Evolutionary conservation across 176 grass and related monocot species (phyloP), one percentile per base, ranked within the genome.

Genomic region (Oryza brachyantha): DNA sequence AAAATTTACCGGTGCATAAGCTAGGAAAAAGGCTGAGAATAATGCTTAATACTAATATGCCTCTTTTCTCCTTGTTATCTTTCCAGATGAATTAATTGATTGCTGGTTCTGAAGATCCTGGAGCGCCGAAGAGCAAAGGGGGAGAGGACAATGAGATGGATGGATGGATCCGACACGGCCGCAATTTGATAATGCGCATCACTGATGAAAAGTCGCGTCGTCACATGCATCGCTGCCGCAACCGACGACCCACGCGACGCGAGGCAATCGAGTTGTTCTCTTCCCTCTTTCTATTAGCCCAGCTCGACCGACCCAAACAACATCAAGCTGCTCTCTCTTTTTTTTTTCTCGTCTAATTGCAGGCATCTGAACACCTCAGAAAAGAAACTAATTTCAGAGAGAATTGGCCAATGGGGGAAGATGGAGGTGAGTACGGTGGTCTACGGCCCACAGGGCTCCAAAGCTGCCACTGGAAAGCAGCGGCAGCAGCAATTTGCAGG

Each of bases 241-340:
- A 80, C 70, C 86, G 76, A 84, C 86, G 76, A 63, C 81, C 35
- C 81, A 84, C 55, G 81, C 76, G 86, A 69, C 61, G 69, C 76
- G 86, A 74, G 70, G 34, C 64, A 27, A 84, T 84, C 70, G 81
- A 84, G 86, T 25, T 80, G 81, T 88, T 88, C 74, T 50, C 46
- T 50, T 50, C 45, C 17, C 45, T 48, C 16, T 14, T 14, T 48
- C 17, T 46, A 27, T 22, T 31, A 17, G 12, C 7, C 46, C 12
- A 41, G 32, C 57, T 62, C 50, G 35, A 50, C 46, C 46, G 16
- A 50, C 16, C 50, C 5, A 55, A 55, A 55, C 17, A 55, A 22
- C n/a, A n/a, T n/a, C n/a, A n/a, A n/a, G n/a, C n/a, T n/a, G n/a
- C n/a, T n/a, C n/a, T n/a, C n/a, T n/a, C n/a, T n/a, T n/a, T n/a